These are phyloP conservation scores for Boletus eberwhitei DNA, from an alignment of 768 basidiomycete genomes.

Conservation along the genomic window DNA sequence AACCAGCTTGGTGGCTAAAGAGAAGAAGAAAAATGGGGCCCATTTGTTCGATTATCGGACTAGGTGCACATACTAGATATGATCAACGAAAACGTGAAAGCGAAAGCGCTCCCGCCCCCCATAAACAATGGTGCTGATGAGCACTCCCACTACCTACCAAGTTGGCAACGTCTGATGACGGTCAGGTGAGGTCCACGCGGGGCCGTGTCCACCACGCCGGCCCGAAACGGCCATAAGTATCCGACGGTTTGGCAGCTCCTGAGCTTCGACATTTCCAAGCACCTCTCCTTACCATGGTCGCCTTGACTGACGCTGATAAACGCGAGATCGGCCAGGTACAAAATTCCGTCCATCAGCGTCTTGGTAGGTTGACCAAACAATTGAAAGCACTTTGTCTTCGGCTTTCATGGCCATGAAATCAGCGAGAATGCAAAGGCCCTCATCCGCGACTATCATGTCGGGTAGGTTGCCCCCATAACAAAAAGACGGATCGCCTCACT, in stretches of 20 bases:
- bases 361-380: neutral
- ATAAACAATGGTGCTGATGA: neutral
- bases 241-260: neutral
- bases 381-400: constrained; percentile 66
- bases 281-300: constrained; percentile 12
- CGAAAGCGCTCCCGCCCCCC: no score
- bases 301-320: constrained; percentile 36
- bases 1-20: no score
- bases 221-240: neutral
- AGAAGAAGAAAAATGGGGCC: no score
- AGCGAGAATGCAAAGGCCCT: constrained; percentile 51
- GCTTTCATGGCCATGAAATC: constrained; percentile 58
- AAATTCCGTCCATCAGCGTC: neutral
- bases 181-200: neutral
- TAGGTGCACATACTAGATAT: no score
- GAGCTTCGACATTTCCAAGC: neutral
- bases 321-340: constrained; percentile 47
- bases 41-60: no score
- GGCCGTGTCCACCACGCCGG: neutral
- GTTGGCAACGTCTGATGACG: neutral
- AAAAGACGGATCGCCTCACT: neutral
- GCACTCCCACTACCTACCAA: neutral
- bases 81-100: no score
- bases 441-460: constrained; percentile 61
- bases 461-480: constrained; percentile 31